Conservation (phyloP, 164 flowering plant genomes). For the Annona cherimola region DNA sequence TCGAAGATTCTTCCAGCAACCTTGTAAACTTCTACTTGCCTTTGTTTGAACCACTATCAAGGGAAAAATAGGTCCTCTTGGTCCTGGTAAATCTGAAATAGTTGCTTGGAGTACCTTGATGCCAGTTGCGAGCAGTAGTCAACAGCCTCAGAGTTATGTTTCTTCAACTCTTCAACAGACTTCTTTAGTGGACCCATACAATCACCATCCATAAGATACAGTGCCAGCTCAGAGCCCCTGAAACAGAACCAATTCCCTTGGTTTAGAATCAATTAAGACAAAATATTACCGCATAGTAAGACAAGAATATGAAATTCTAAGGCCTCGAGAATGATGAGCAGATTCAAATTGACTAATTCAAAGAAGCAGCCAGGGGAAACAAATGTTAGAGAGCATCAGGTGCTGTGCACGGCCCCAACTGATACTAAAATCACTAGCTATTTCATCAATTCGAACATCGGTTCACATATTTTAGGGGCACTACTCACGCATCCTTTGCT, state of each 20-base stretch:
- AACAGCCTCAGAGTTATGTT: constrained; percentile 3
- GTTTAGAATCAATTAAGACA: background rate
- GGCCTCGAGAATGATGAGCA: background rate
- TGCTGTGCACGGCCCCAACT: background rate
- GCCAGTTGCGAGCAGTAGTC: constrained; percentile 7
- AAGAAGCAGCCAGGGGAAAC: background rate
- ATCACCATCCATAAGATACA: constrained; percentile 9
- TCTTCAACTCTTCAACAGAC: constrained; percentile 10
- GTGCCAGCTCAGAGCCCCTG: constrained; percentile 8
- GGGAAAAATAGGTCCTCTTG: constrained; percentile 5
- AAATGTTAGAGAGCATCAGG: background rate
- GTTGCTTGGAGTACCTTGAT: constrained; percentile 7
- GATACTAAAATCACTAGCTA: background rate
- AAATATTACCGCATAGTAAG: background rate
- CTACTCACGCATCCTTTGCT: background rate
- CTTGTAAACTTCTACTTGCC: background rate
- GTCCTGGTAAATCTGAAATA: constrained; percentile 9
- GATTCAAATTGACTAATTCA: background rate
- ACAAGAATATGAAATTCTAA: background rate
- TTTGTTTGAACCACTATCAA: background rate
- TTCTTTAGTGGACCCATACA: constrained; percentile 8
- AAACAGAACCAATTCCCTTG: background rate
- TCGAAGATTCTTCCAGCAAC: background rate
- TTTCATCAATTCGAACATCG: background rate
- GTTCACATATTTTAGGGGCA: background rate